Base-by-base conservation (phyloP, 2,329 filamentous ascomycete species). In the Microascus cirrosus region DNA sequence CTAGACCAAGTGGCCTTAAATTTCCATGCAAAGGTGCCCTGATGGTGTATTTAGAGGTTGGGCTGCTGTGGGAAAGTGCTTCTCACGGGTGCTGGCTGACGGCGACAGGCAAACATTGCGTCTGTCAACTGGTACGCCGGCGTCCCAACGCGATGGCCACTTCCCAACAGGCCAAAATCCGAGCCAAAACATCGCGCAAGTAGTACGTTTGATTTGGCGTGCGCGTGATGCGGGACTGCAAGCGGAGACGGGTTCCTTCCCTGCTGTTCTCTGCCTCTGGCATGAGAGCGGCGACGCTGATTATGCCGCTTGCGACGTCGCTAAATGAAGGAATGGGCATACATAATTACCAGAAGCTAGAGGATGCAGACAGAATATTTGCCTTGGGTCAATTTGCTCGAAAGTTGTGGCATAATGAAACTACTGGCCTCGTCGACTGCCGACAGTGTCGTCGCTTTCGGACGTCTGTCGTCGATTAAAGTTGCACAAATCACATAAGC, bases 1-100 rank as follows among this genome's bases (percentile, higher is more conserved):
- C 54, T 55, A 55, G 54, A 55, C 54, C 54, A 55, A 55, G 54
- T 55, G 54, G 54, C 25, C 54, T 15, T 32, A 15, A 42, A 3
- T n/a, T 25, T 20, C 22, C 20, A 20, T 18, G 22, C 13, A 13
- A 55, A 55, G 52, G 36, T 3, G 36, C 20, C 45, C 8, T 24
- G 45, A 20, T 22, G 12, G 20, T 18, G 20, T 10, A 50, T 50
- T 50, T 50, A 20, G 22, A 22, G 45, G 7, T 50, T 48, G 45
- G 2, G 2, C 2, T 24, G 5, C 24, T 2, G 42, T 32, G 18
- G 52, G 34, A 53, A 53, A n/a, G 18, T 3, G 52, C 11, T 42
- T 18, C 7, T 18, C 15, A n/a, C 8, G 39, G 15, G 36, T 18
- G 36, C 12, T 12, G 36, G 36, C 36, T 42, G 36, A n/a, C n/a